These are phyloP conservation scores for Loxodes magnus DNA, from an alignment of 73 alveolate genomes.

Conservation along the genomic window DNA sequence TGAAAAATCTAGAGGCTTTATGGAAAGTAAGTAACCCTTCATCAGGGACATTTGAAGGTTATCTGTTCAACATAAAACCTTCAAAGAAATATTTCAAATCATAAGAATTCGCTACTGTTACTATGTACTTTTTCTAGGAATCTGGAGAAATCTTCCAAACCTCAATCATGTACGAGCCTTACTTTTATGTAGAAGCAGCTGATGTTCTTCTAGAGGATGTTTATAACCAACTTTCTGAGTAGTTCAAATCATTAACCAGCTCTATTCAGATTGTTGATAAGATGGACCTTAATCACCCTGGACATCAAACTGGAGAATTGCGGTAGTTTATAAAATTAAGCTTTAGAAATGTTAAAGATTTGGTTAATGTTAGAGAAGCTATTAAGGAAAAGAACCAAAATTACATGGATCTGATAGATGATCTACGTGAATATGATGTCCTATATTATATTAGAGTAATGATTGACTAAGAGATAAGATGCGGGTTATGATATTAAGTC, in stretches of 20 bases:
- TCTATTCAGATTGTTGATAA: slow-evolving; percentile 68
- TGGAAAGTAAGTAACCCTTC: neutral
- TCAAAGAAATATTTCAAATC: slow-evolving; percentile 16
- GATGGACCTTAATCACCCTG: slow-evolving; percentile 65
- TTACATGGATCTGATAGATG: slow-evolving; percentile 56
- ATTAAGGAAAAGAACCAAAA: slow-evolving; percentile 30
- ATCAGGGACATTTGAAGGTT: slow-evolving; percentile 21
- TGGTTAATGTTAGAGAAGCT: slow-evolving; percentile 50
- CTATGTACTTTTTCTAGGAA: slow-evolving; percentile 37
- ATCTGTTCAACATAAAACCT: slow-evolving; percentile 45
- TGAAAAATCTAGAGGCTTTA: neutral
- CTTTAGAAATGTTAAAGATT: slow-evolving; percentile 70
- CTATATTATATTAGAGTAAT: slow-evolving; percentile 69
- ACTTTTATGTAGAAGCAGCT: slow-evolving; percentile 66
- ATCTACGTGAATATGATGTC: slow-evolving; percentile 83
- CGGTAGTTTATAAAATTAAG: slow-evolving; percentile 57
- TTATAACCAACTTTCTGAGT: neutral
- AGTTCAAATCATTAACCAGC: slow-evolving; percentile 29
- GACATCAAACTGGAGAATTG: slow-evolving; percentile 77
- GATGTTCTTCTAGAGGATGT: slow-evolving; percentile 51
- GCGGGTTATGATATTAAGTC: slow-evolving; percentile 80
- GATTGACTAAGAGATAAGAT: slow-evolving; percentile 77
- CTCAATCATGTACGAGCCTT: slow-evolving; percentile 72
- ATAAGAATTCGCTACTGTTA: slow-evolving; percentile 41
- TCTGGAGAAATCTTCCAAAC: slow-evolving; percentile 59